A percentile compares a stretch with the other conserved stretches of the same genome.
Conservation (phyloP, 495 filamentous ascomycete genomes). For the Aspergillus affinis region DNA sequence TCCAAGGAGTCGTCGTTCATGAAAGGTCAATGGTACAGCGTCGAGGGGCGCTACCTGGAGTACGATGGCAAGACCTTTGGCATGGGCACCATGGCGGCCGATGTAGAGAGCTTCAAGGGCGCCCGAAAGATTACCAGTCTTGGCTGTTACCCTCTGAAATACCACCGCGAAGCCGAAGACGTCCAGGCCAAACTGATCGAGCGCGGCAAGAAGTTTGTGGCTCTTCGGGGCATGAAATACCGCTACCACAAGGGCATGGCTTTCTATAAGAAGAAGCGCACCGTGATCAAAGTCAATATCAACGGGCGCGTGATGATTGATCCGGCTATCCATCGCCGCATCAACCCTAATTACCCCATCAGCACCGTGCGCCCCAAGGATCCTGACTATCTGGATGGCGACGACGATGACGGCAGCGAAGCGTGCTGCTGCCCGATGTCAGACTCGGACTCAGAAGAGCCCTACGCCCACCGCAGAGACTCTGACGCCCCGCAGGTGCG, state of each 20-base stretch:
- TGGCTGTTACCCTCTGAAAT: conserved; percentile 75
- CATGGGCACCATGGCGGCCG: conserved; percentile 66
- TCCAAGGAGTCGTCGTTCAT: conserved; percentile 70
- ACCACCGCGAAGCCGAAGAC: conserved; percentile 71
- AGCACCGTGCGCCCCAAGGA: conserved; percentile 77
- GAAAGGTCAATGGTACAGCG: conserved; percentile 74
- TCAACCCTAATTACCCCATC: conserved; percentile 87
- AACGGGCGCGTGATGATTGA: conserved; percentile 93
- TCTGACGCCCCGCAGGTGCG: conserved; percentile 57
- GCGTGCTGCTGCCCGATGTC: conserved; percentile 45
- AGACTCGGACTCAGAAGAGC: conserved; percentile 48
- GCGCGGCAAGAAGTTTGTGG: conserved; percentile 82
- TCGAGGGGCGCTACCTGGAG: conserved; percentile 83
- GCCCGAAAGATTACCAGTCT: conserved; percentile 80
- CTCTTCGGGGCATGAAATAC: conserved; percentile 80
- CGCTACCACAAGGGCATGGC: conserved; percentile 78
- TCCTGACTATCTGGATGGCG: conserved; percentile 61
- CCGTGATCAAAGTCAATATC: conserved; percentile 81
- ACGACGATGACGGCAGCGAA: conserved; percentile 47
- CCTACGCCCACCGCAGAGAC: conserved; percentile 36
- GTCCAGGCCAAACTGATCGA: conserved; percentile 70
- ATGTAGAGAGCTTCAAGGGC: conserved; percentile 79
- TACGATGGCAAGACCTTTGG: conserved; percentile 79
- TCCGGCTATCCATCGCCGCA: conserved; percentile 78
- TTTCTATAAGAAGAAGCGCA: conserved; percentile 79